Conservation (phyloP, 768 basidiomycete species). For the Lactarius vividus region DNA sequence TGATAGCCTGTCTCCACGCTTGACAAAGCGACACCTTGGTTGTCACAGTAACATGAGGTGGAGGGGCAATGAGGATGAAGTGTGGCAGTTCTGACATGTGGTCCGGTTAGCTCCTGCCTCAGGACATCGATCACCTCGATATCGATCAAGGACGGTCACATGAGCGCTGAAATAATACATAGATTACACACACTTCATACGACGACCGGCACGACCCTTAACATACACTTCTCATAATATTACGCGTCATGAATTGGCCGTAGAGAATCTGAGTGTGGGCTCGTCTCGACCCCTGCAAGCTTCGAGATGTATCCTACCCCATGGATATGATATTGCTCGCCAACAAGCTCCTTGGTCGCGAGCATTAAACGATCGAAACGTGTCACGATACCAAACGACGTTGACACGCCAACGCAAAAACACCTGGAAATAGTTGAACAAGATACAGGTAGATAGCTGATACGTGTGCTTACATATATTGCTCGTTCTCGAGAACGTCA, state of each 20-base stretch:
- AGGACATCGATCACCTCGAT: not conserved
- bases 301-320: constrained; percentile 46
- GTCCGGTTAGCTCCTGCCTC: not conserved
- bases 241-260: constrained; percentile 21
- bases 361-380: constrained; percentile 77
- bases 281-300: constrained; percentile 34
- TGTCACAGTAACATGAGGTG: not conserved
- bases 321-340: constrained; percentile 84
- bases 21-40: constrained; percentile 2
- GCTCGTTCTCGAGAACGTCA: constrained; percentile 71
- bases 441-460: not conserved
- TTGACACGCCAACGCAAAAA: constrained; percentile 73
- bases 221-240: not conserved
- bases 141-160: not conserved
- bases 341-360: constrained; percentile 81
- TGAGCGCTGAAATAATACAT: not conserved
- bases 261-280: constrained; percentile 34
- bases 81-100: constrained; percentile 6
- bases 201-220: not conserved
- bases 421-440: constrained; percentile 39
- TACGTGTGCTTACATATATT: constrained; percentile 61
- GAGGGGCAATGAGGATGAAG: constrained; percentile 17
- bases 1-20: constrained; percentile 10
- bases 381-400: constrained; percentile 63
- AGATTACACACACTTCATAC: not conserved